Conservation (phyloP, 257 asterid species). For the Mentha longifolia region DNA sequence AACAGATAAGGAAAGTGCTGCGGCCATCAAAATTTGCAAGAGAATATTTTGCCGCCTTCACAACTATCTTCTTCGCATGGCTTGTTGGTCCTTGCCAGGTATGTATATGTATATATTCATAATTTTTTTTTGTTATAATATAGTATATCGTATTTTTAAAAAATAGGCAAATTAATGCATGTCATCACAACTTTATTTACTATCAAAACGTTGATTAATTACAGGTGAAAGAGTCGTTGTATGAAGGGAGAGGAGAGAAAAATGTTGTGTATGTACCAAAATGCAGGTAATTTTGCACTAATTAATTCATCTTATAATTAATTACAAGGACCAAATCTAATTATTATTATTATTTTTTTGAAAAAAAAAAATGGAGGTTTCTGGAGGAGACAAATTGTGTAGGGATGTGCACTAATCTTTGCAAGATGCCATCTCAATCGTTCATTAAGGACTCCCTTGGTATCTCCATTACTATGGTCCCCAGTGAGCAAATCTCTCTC, state of each 20-base stretch:
- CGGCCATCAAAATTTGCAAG: constrained; percentile 68
- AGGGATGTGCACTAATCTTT: constrained; percentile 94
- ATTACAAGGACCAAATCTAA: neutral
- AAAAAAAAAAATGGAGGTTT: constrained; percentile 49
- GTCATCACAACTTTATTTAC: neutral
- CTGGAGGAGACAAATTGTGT: constrained; percentile 93
- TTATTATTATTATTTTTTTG: neutral
- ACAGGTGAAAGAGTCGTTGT: constrained; percentile 78
- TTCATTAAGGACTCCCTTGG: constrained; percentile 88
- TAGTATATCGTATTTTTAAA: neutral
- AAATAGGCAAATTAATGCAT: too few relatives aligned
- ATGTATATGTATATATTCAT: neutral
- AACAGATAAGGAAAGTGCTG: constrained; percentile 58
- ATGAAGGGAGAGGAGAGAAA: constrained; percentile 66
- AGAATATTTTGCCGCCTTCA: constrained; percentile 72
- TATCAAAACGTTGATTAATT: neutral
- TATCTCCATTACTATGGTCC: constrained; percentile 82
- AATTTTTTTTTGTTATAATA: neutral
- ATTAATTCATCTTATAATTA: too few relatives aligned
- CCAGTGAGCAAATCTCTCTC: constrained; percentile 58
- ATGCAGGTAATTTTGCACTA: constrained; percentile 72
- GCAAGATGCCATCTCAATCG: constrained; percentile 89
- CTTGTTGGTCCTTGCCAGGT: constrained; percentile 92
- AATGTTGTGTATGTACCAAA: constrained; percentile 78
- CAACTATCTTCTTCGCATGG: constrained; percentile 85